A percentile compares a stretch with the other conserved stretches of the same genome.
phyloP scores from a whole-genome alignment of 208 protist species.

The Trypanosoma platydactyli region DNA sequence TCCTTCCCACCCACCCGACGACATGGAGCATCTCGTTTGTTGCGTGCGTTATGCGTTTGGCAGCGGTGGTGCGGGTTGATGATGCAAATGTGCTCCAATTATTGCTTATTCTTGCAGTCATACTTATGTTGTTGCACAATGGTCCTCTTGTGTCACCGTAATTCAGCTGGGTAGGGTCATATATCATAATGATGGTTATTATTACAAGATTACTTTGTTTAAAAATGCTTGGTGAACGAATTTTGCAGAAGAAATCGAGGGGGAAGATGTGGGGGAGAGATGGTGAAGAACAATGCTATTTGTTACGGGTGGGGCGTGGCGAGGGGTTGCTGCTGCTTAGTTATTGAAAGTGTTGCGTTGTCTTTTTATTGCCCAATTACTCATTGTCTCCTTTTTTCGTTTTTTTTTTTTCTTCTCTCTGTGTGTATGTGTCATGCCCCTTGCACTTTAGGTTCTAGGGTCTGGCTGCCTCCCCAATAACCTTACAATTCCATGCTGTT shows the following conservation, averaged over 20 bases:
- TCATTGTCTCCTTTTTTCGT: not conserved
- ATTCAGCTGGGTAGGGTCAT: slow-evolving; percentile 12
- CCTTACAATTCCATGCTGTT: not conserved
- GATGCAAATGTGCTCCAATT: slow-evolving; percentile 24
- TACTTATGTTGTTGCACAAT: slow-evolving; percentile 52
- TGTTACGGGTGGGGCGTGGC: not conserved
- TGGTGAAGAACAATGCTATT: not conserved
- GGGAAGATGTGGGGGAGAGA: slow-evolving; percentile 1
- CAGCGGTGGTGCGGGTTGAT: slow-evolving; percentile 29
- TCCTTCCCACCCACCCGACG: slow-evolving; percentile 68
- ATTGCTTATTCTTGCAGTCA: slow-evolving; percentile 21
- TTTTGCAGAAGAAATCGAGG: not conserved
- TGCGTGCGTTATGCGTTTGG: slow-evolving; percentile 29
- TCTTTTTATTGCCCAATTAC: too few relatives aligned
- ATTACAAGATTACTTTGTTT: slow-evolving; percentile 1
- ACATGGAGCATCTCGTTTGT: slow-evolving; percentile 58
- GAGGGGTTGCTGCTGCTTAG: not conserved
- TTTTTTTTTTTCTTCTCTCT: not conserved
- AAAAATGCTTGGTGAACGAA: not conserved
- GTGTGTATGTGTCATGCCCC: not conserved
- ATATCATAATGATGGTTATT: not conserved
- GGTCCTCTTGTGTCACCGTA: slow-evolving; percentile 34
- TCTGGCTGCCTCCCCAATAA: not conserved
- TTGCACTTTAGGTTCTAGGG: not conserved
- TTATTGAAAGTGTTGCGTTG: not conserved